Evolutionary conservation across 2,329 filamentous ascomycete species (phyloP), one percentile per base, ranked within the genome.

Genomic region (Fusarium redolens): DNA sequence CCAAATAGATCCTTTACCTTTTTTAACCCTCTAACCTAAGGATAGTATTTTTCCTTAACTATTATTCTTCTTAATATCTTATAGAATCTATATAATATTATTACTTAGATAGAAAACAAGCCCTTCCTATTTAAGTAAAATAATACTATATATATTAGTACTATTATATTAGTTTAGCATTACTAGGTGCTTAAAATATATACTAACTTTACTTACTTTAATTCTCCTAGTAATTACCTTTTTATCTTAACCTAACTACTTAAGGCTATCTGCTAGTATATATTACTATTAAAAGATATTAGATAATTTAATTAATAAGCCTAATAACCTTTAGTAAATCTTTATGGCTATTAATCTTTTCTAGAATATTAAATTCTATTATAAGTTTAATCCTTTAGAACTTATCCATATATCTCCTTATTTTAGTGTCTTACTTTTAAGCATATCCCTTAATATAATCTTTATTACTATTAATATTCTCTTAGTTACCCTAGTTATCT

Each of bases 261-360:
- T 55, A 90, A 92, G 78, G 88, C 89, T 11, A 77, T 91, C 2
- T 90, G 88, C 74, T 85, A 89, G 85, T 86, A 78, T 69, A 79
- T 8, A 7, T 30, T 5, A 7, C 35, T 54, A 30, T 4, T 25
- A 17, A 15, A 20, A 17, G 14, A 63, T 20, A 18, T 12, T 58
- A 38, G 8, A 15, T 3, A 7, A 41, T 9, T 30, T 8, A 17
- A 20, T 35, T 59, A 7, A 65, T 31, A 3, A 15, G 3, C 7
- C 14, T 47, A 86, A 86, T 17, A 90, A 92, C 71, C 90, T 90
- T 0, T 92, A 90, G 90, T 92, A 90, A 90, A 86, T 92, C 30
- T 89, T 90, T 72, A 91, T 90, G 1, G 87, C 86, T 5, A 75
- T 86, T 71, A 88, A 84, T 30, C 82, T 92, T 7, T 88, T 92